Conservation (phyloP, 768 basidiomycete species). For the Neoboletus magnificus region DNA sequence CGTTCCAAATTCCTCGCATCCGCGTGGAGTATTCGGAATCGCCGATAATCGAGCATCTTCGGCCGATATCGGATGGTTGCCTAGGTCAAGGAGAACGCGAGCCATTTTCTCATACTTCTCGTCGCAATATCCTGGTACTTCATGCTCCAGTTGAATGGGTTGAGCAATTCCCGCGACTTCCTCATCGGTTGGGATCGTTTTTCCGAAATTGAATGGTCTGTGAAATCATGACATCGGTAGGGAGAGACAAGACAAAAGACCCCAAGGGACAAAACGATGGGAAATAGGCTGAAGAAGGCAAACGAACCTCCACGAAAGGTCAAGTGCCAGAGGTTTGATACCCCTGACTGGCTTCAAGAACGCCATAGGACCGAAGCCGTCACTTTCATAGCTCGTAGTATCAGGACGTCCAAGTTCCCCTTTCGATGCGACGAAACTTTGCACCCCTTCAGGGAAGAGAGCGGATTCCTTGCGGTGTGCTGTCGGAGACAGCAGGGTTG, state of each 20-base stretch:
- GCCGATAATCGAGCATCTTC: slow-evolving; percentile 3
- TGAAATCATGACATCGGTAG: slow-evolving; percentile 1
- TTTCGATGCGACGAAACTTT: slow-evolving; percentile 25
- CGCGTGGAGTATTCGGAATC: slow-evolving; percentile 10
- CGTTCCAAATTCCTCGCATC: slow-evolving; percentile 24
- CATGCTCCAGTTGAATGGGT: slow-evolving; percentile 12
- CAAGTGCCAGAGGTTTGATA: slow-evolving; percentile 52
- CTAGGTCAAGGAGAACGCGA: slow-evolving; percentile 13
- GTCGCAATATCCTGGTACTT: slow-evolving; percentile 14
- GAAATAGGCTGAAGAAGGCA: background rate
- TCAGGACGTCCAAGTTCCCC: slow-evolving; percentile 5
- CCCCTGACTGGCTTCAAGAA: slow-evolving; percentile 57
- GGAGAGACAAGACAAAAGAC: background rate
- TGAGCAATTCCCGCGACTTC: slow-evolving; percentile 24
- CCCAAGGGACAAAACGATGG: background rate
- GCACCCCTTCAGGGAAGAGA: slow-evolving; percentile 33
- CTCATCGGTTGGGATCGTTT: slow-evolving; percentile 30
- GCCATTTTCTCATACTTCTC: slow-evolving; percentile 5
- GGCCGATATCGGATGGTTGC: slow-evolving; percentile 4
- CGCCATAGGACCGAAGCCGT: background rate
- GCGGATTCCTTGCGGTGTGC: slow-evolving; percentile 34
- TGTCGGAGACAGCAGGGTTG: slow-evolving; percentile 52
- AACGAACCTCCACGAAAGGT: slow-evolving; percentile 66
- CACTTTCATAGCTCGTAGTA: background rate
- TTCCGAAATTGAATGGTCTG: slow-evolving; percentile 49